phyloP scores from a whole-genome alignment of 305 asterid genomes.

The Rubia balearica region DNA sequence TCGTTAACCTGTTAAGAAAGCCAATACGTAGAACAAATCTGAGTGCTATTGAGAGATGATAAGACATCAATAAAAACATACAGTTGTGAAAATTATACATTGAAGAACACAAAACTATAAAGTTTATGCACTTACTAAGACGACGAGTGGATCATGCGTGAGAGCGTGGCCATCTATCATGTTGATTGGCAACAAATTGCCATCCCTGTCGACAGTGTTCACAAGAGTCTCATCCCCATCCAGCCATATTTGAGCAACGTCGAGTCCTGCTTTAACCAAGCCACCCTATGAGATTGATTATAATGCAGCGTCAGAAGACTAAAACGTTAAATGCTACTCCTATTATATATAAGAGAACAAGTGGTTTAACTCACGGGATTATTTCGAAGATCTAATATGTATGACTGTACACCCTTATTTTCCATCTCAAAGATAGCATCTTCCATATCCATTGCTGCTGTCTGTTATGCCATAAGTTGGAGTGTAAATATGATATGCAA shows the following conservation, averaged over 20 bases:
- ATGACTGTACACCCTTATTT: slow-evolving; percentile 78
- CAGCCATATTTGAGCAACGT: slow-evolving; percentile 91
- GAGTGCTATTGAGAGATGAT: neutral
- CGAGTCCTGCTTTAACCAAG: slow-evolving; percentile 80
- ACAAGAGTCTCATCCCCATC: slow-evolving; percentile 87
- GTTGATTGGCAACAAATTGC: slow-evolving; percentile 72
- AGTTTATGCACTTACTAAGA: slow-evolving; percentile 47
- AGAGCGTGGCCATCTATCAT: slow-evolving; percentile 76
- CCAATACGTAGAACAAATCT: neutral
- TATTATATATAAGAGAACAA: slow-evolving; percentile 1
- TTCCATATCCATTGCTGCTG: slow-evolving; percentile 83
- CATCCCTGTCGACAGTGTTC: slow-evolving; percentile 78
- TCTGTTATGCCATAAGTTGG: slow-evolving; percentile 30
- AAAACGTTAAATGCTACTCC: neutral
- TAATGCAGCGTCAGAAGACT: slow-evolving; percentile 6
- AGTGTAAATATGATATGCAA: slow-evolving; percentile 2
- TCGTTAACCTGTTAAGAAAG: slow-evolving; percentile 59
- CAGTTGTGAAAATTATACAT: neutral
- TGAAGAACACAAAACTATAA: neutral
- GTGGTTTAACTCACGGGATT: slow-evolving; percentile 54
- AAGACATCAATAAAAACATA: neutral
- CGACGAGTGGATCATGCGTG: slow-evolving; percentile 87
- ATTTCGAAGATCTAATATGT: slow-evolving; percentile 81
- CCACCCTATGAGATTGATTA: slow-evolving; percentile 55
- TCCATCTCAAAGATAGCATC: slow-evolving; percentile 73